Conservation (phyloP, 108 stramenopile genomes). For the Nitzschia palea region DNA sequence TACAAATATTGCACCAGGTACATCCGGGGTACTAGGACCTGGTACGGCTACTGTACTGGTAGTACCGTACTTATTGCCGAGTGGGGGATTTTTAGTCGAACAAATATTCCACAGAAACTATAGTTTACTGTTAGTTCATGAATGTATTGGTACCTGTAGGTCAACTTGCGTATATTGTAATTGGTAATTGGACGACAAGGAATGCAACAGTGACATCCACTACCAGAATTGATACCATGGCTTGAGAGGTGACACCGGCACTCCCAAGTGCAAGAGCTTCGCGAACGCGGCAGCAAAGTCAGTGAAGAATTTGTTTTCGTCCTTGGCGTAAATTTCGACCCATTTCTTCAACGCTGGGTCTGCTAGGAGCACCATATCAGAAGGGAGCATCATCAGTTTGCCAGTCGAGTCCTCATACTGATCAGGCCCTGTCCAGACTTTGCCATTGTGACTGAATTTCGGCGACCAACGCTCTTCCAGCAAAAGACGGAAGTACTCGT, state of each 20-base stretch:
- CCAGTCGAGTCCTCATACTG: constrained; percentile 88
- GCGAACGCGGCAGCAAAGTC: constrained; percentile 84
- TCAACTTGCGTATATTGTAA: too few species aligned
- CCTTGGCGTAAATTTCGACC: constrained; percentile 91
- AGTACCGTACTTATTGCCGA: too few species aligned
- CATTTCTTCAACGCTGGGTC: constrained; percentile 82
- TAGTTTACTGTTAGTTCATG: too few species aligned
- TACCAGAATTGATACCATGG: constrained; percentile 86
- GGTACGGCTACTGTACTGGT: too few species aligned
- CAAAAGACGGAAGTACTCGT: constrained; percentile 96
- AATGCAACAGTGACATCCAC: too few species aligned
- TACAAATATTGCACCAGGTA: too few species aligned
- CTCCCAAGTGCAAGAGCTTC: constrained; percentile 82
- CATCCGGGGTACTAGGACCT: too few species aligned
- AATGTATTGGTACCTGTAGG: too few species aligned
- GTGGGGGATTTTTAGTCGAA: too few species aligned
- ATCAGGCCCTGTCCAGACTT: constrained; percentile 85
- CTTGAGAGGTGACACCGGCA: constrained; percentile 61
- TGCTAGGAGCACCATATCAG: constrained; percentile 85
- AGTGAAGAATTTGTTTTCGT: constrained; percentile 88
- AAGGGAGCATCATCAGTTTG: constrained; percentile 65
- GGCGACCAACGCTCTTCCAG: constrained; percentile 81
- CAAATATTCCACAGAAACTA: too few species aligned
- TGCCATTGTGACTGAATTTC: constrained; percentile 90
- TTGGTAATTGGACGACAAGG: too few species aligned